A percentile compares a stretch with the other conserved stretches of the same genome.
Evolutionary conservation across 805 yeast genomes (phyloP).

Genomic region (Ogataea allantospora): DNA sequence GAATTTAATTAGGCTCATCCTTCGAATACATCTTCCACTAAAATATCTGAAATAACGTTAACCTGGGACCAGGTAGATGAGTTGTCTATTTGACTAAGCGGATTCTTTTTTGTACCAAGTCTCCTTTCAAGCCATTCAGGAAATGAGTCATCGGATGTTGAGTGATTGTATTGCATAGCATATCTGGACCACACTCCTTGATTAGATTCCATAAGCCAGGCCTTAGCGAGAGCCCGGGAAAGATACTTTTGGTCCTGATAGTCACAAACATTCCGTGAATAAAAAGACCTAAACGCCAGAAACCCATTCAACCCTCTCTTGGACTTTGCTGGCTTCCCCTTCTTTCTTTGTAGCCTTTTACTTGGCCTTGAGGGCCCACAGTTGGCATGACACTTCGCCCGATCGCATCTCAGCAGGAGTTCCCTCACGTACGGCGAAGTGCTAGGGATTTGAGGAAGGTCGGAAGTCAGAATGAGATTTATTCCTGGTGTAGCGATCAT

Average conservation of each 20-base stretch:
- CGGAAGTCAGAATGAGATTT: conserved; percentile 2
- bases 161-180: conserved; percentile 31
- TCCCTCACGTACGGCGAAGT: conserved; percentile 7
- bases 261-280: conserved; percentile 11
- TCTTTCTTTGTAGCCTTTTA: neutral
- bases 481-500: neutral
- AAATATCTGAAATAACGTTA: conserved; percentile 16
- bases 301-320: conserved; percentile 18
- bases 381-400: neutral
- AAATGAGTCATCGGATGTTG: conserved; percentile 11
- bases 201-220: conserved; percentile 30
- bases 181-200: conserved; percentile 34
- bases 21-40: conserved; percentile 21
- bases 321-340: conserved; percentile 1
- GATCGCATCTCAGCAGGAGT: conserved; percentile 1
- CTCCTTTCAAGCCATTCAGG: conserved; percentile 18
- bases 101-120: conserved; percentile 8
- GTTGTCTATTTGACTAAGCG: neutral
- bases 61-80: conserved; percentile 9
- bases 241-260: conserved; percentile 14
- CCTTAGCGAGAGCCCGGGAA: conserved; percentile 13
- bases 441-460: conserved; percentile 13
- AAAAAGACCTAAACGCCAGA: conserved; percentile 20
- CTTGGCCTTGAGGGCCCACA: neutral
- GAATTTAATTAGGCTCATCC: neutral